A percentile compares a stretch with the other conserved stretches of the same genome.
phyloP scores from a whole-genome alignment of 805 yeast species.

The Barnettozyma sp. region DNA sequence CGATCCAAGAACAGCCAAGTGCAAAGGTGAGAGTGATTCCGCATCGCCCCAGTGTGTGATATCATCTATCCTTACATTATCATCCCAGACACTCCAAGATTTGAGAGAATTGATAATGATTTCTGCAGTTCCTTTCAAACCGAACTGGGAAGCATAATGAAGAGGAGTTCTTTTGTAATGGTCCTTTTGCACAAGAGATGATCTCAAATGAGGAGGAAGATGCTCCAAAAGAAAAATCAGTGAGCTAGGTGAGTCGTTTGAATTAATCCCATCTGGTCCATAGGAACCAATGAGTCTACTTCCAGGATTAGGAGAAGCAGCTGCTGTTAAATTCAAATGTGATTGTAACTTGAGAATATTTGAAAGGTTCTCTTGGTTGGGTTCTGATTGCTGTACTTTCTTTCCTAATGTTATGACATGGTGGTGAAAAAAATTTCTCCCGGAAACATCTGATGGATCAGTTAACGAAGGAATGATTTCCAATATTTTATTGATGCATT shows the following conservation, averaged over 20 bases:
- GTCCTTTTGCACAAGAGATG: slow-evolving; percentile 59
- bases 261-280: slow-evolving; percentile 57
- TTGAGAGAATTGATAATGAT: slow-evolving; percentile 49
- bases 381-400: slow-evolving; percentile 31
- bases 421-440: slow-evolving; percentile 81
- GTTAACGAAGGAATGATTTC: slow-evolving; percentile 43
- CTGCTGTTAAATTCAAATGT: slow-evolving; percentile 27
- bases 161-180: slow-evolving; percentile 76
- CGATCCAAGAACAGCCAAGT: slow-evolving; percentile 72
- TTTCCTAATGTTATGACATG: slow-evolving; percentile 75
- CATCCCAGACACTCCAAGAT: slow-evolving; percentile 54
- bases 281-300: slow-evolving; percentile 44
- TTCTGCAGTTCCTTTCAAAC: slow-evolving; percentile 56
- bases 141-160: slow-evolving; percentile 86
- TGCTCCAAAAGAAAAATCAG: slow-evolving; percentile 51
- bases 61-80: slow-evolving; percentile 48
- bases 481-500: slow-evolving; percentile 53
- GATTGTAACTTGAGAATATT: slow-evolving; percentile 12
- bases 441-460: slow-evolving; percentile 68
- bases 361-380: slow-evolving; percentile 5
- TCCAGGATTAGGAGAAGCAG: slow-evolving; percentile 46
- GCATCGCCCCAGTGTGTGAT: slow-evolving; percentile 56
- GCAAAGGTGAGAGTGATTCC: slow-evolving; percentile 75
- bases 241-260: slow-evolving; percentile 53
- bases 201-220: slow-evolving; percentile 47